Evolutionary conservation across 108 stramenopile species (phyloP), one percentile per base, ranked within the genome.

Genomic region (Aurantiochytrium sp.): DNA sequence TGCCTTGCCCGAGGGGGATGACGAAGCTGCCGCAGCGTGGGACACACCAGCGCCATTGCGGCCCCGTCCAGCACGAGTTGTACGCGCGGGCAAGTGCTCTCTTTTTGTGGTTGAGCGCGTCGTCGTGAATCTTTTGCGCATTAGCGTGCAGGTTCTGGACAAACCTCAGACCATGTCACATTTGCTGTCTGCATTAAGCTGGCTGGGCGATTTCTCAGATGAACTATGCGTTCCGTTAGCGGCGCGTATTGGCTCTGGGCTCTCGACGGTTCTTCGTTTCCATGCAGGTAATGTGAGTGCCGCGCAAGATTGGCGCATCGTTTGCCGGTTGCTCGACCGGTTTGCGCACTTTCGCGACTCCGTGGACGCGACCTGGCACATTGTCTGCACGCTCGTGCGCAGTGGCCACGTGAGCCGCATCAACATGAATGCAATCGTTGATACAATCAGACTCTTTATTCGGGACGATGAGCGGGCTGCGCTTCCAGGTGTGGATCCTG

Each of bases 101-200:
- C 51, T 83, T 18, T 83, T 83, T 83, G 76, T 83, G 45, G 76
- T 83, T 0, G 76, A 83, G 51, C 76, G 76, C 51, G 76, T 83
- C 12, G 76, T 83, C 28, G 76, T 83, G 51, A 83, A 53, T 45
- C 28, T 83, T 8, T 28, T 83, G 49, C 76, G 76, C 28, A 83
- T 83, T 35, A 53, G 76, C 51, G 76, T 83, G 25, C 76, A 83
- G 49, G 51, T 83, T 12, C 49, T 83, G 10, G 76, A 83, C 51
- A 83, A 83, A 0, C 51, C 51, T 12, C 43, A 35, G 51, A 53
- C 28, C 25, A 53, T 83, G 76, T 28, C 76, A 12, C 28, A 47
- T 6, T 45, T 83, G n/a, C 76, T 83, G 16, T 47, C 49, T 53
- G 76, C 76, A 23, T 23, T 83, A 18, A 83, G 51, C 76, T 83